These are phyloP conservation scores for Nepenthes gracilis DNA, from an alignment of 148 eudicot species.

Conservation along the genomic window DNA sequence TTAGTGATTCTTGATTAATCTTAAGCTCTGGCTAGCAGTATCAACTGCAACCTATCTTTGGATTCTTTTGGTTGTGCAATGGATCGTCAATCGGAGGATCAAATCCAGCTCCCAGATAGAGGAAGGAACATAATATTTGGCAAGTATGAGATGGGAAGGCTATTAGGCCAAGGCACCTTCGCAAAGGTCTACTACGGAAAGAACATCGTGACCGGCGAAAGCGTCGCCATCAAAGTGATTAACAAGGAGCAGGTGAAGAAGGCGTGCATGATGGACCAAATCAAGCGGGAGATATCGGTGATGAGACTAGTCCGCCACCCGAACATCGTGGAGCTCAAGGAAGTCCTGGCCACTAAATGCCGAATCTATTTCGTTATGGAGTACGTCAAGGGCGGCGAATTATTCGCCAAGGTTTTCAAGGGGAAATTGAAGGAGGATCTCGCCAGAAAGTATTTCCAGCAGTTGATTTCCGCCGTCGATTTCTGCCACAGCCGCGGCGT, in stretches of 20 bases:
- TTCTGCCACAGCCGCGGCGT: conserved; percentile 56
- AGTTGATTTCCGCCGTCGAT: conserved; percentile 43
- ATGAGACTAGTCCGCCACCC: conserved; percentile 48
- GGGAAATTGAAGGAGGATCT: conserved; percentile 28
- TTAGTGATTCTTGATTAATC: too few relatives aligned
- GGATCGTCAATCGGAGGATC: neutral
- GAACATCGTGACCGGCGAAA: conserved; percentile 15
- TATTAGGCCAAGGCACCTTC: conserved; percentile 51
- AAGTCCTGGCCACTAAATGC: conserved; percentile 55
- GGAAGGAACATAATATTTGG: conserved; percentile 25
- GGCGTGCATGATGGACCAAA: conserved; percentile 37
- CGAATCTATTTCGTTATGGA: conserved; percentile 43
- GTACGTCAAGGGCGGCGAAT: conserved; percentile 47
- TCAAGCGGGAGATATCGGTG: conserved; percentile 42
- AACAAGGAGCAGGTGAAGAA: conserved; percentile 40
- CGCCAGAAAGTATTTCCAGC: conserved; percentile 48
- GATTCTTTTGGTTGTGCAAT: too few relatives aligned
- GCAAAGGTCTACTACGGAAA: conserved; percentile 44
- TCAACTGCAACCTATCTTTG: too few relatives aligned
- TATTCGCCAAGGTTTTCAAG: conserved; percentile 25
- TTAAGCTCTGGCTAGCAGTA: too few relatives aligned
- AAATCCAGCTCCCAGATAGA: neutral
- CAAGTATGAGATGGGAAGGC: conserved; percentile 34
- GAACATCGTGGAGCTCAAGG: conserved; percentile 42
- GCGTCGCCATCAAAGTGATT: conserved; percentile 43